Base-by-base conservation (phyloP, 768 basidiomycete genomes). In the Serendipita indica region DNA sequence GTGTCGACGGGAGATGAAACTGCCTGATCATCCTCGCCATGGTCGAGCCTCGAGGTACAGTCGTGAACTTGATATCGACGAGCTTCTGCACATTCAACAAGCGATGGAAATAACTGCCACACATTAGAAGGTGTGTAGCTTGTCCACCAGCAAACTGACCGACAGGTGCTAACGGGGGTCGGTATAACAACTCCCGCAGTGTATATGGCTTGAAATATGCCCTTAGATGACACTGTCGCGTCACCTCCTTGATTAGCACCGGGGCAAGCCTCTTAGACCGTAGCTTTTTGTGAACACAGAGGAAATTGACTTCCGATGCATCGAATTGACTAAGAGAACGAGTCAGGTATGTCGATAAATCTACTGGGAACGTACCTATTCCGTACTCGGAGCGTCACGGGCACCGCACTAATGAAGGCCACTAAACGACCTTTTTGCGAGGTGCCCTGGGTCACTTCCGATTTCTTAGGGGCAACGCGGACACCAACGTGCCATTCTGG, bases 401-500 rank as follows among this genome's bases (percentile, higher is more conserved):
- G 92, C 22, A 98, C 81, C 37, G 91, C 96, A 16, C 89, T 86
- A 62, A 99, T 97, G 69, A 98, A 99, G 1, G 89, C 96, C 18
- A 99, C 91, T 1, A 99, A 78, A 7, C 49, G 20, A 16, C 49
- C 49, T n/a, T 54, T 54, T 12, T 3, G 18, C 27, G 5, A 25
- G 18, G 5, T 25, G 41, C 7, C 16, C 27, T 43, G 16, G 45
- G 12, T 46, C 12, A 20, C 16, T 16, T 46, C 45, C 69, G 92
- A 97, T 69, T 86, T 86, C 64, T 84, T 96, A 10, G 87, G 83
- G 18, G 81, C 78, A 3, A 94, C 91, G 22, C 96, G 83, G 18
- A 99, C 91, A 32, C 93, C 96, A 59, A 98, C 72, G 67, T 97
- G 93, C 96, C 96, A 98, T 69, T 94, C 89, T 62, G 83, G 83